A percentile compares a stretch with the other conserved stretches of the same genome.
These are phyloP conservation scores for Pseudopithomyces maydicus DNA, from an alignment of 2,329 filamentous ascomycete species.

Conservation along the genomic window DNA sequence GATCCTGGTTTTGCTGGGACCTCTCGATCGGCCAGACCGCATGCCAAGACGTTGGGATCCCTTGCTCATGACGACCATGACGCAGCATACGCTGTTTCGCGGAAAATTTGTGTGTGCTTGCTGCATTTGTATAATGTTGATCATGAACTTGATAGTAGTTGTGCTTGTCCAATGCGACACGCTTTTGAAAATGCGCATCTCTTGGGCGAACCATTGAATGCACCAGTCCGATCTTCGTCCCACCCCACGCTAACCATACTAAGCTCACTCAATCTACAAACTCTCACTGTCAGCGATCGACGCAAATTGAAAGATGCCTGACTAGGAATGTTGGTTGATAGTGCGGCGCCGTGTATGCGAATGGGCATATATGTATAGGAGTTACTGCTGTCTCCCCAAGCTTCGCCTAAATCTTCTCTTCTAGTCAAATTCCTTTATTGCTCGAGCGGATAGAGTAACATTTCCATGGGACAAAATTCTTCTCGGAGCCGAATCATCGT, in stretches of 20 bases:
- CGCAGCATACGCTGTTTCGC: not conserved
- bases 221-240: not conserved
- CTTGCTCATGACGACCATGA: not conserved
- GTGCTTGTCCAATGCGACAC: not conserved
- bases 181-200: not conserved
- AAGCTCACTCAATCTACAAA: not conserved
- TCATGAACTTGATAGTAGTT: not conserved
- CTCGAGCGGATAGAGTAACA: no score
- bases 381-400: no score
- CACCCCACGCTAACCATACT: not conserved
- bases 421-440: no score
- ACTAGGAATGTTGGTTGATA: no score
- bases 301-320: not conserved
- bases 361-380: no score
- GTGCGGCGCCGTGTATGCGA: no score
- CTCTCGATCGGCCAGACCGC: slow-evolving; percentile 19
- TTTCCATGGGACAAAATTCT: no score
- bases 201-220: not conserved
- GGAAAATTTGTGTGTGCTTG: not conserved
- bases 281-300: not conserved
- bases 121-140: not conserved
- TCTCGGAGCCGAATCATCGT: no score
- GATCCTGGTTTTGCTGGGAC: slow-evolving; percentile 25
- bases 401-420: no score
- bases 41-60: slow-evolving; percentile 20